phyloP scores from a whole-genome alignment of 2,329 filamentous ascomycete genomes.

The Monosporascus sp. region DNA sequence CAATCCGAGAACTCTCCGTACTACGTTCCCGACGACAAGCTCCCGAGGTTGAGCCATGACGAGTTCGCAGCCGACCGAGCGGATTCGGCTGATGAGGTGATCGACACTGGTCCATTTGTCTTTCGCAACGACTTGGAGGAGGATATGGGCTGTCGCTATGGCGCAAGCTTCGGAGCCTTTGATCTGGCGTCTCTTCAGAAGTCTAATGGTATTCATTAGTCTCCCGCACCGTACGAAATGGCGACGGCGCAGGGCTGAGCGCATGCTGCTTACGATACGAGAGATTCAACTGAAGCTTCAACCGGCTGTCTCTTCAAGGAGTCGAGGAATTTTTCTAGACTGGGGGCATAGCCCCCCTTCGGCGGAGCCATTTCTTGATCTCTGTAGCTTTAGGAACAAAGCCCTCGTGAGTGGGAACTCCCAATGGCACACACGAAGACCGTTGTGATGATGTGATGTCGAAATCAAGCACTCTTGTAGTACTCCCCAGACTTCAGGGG shows the following conservation, averaged over 20 bases:
- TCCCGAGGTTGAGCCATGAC: constrained; percentile 83
- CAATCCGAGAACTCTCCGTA: constrained; percentile 80
- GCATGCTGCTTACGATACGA: constrained; percentile 62
- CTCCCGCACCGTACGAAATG: too few relatives aligned
- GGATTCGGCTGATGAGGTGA: constrained; percentile 74
- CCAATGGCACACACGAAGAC: not conserved
- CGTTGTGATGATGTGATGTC: not conserved
- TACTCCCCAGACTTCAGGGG: too few relatives aligned
- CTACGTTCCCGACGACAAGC: constrained; percentile 90
- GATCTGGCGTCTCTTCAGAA: constrained; percentile 89
- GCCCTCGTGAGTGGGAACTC: not conserved
- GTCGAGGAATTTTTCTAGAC: constrained; percentile 72
- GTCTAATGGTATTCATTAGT: constrained; percentile 39
- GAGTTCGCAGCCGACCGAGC: constrained; percentile 70
- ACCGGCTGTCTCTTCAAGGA: constrained; percentile 70
- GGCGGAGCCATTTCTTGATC: constrained; percentile 48
- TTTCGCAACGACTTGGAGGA: constrained; percentile 79
- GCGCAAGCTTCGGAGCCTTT: constrained; percentile 83
- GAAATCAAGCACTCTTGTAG: not conserved
- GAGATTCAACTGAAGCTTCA: constrained; percentile 76
- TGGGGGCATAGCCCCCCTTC: constrained; percentile 59
- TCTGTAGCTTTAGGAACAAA: constrained; percentile 4
- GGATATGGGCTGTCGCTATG: constrained; percentile 81
- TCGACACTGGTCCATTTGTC: constrained; percentile 73
- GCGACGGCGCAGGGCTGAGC: not conserved